These are phyloP conservation scores for Microbotryum intermedium DNA, from an alignment of 1,284 basidiomycete species.

Conservation along the genomic window DNA sequence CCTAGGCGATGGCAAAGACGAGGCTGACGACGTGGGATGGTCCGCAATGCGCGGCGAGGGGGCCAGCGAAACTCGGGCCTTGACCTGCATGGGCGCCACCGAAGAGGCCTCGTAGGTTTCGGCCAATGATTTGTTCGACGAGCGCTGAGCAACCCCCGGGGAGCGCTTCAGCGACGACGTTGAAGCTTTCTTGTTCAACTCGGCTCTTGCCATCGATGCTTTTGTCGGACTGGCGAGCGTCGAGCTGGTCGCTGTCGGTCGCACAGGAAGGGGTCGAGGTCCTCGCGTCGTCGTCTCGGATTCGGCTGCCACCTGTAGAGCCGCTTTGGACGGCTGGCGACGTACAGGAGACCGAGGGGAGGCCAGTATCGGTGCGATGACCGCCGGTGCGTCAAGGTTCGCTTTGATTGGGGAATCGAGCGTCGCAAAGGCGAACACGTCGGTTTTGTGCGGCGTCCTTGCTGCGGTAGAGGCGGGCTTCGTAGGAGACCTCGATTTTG, in stretches of 20 bases:
- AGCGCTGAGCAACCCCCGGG: constrained; percentile 11
- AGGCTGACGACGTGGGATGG: not conserved
- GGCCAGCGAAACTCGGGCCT: too few relatives aligned
- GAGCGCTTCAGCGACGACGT: constrained; percentile 18
- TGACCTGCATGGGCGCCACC: too few relatives aligned
- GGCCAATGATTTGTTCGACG: not conserved
- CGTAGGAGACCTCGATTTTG: too few relatives aligned
- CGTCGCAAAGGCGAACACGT: constrained; percentile 23
- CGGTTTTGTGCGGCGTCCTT: not conserved
- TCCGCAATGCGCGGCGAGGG: too few relatives aligned
- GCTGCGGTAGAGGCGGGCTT: too few relatives aligned
- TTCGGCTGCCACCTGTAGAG: not conserved
- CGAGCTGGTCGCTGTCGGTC: not conserved
- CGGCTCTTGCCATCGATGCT: not conserved
- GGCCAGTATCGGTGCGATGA: not conserved
- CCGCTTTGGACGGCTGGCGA: not conserved
- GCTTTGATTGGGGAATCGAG: constrained; percentile 22
- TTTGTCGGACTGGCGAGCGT: not conserved
- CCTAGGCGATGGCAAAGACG: constrained; percentile 5
- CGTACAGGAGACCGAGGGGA: not conserved
- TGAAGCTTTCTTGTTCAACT: constrained; percentile 15
- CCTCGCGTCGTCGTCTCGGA: not conserved
- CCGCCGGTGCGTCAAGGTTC: not conserved
- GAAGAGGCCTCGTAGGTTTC: not conserved
- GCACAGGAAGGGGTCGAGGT: constrained; percentile 10